Evolutionary conservation across 768 basidiomycete genomes (phyloP).

Genomic region (Tremella fuciformis): DNA sequence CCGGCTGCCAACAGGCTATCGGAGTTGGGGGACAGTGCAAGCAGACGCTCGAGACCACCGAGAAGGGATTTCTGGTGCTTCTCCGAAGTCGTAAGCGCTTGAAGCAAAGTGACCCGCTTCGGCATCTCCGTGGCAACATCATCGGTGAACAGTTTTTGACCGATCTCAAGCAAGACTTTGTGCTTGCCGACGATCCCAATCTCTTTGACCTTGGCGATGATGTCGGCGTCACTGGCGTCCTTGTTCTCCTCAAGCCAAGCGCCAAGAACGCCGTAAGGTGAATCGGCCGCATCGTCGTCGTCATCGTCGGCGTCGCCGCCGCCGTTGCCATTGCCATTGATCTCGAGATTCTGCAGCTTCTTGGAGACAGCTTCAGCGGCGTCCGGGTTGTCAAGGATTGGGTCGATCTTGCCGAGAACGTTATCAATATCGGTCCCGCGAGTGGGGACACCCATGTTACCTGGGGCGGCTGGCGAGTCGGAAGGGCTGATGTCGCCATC

Average conservation of each 20-base stretch:
- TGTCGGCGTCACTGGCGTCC: conserved; percentile 52
- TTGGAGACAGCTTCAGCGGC: conserved; percentile 74
- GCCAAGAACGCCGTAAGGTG: conserved; percentile 78
- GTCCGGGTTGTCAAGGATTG: conserved; percentile 30
- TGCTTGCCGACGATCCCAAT: conserved; percentile 92
- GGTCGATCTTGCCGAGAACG: conserved; percentile 59
- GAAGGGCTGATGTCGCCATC: conserved; percentile 22
- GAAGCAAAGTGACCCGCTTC: conserved; percentile 65
- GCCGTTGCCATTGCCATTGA: conserved; percentile 53
- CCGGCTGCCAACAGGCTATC: conserved; percentile 57
- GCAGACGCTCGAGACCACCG: conserved; percentile 84
- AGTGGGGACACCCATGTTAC: conserved; percentile 33
- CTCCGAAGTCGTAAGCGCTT: conserved; percentile 83
- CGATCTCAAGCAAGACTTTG: conserved; percentile 77
- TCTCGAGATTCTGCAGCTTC: conserved; percentile 65
- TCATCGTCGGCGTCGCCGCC: conserved; percentile 60
- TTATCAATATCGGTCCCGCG: conserved; percentile 71
- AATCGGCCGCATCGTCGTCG: conserved; percentile 79
- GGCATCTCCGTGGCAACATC: conserved; percentile 56
- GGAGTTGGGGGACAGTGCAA: conserved; percentile 67
- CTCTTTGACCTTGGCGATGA: conserved; percentile 74
- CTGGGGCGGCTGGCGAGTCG: conserved; percentile 12
- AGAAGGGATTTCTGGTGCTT: conserved; percentile 93
- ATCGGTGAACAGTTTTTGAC: conserved; percentile 76
- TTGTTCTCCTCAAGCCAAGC: conserved; percentile 78